phyloP scores from a whole-genome alignment of 2,329 filamentous ascomycete genomes.

The Penicillium corylophilum region DNA sequence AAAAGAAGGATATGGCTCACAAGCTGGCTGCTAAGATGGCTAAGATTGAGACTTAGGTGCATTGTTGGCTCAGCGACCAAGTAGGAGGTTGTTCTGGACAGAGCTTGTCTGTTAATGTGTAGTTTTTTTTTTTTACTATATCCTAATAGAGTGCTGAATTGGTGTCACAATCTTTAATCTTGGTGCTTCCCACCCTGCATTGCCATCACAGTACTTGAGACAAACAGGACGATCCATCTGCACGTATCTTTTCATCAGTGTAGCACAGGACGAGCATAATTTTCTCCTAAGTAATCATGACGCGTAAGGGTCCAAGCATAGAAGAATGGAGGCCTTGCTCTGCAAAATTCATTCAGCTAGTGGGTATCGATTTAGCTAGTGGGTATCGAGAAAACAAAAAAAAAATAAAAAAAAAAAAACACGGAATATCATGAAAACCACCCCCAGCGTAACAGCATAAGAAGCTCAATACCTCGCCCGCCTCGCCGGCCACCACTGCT shows the following conservation, averaged over 20 bases:
- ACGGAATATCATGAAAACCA: not conserved
- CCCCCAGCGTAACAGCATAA: not conserved
- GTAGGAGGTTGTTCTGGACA: not conserved
- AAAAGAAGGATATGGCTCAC: no score
- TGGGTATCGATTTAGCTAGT: slow-evolving; percentile 1
- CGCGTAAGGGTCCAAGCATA: not conserved
- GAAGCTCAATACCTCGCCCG: not conserved
- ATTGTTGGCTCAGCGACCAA: no score
- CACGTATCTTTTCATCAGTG: no score
- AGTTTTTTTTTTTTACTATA: not conserved
- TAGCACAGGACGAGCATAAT: not conserved
- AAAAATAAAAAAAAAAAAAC: not conserved
- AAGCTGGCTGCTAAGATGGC: not conserved
- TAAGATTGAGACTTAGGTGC: no score
- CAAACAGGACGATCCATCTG: no score
- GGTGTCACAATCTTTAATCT: not conserved
- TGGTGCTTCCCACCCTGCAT: not conserved
- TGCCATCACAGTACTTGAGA: not conserved
- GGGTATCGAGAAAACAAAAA: slow-evolving; percentile 2
- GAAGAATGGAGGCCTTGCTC: not conserved
- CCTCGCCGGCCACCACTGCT: slow-evolving; percentile 11
- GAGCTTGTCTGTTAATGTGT: not conserved
- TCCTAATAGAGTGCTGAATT: not conserved
- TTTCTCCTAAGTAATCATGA: no score
- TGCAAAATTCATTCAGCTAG: not conserved